A percentile compares a stretch with the other conserved stretches of the same genome.
Evolutionary conservation across 2,329 filamentous ascomycete genomes (phyloP).

Genomic region (Juglanconis oblonga): DNA sequence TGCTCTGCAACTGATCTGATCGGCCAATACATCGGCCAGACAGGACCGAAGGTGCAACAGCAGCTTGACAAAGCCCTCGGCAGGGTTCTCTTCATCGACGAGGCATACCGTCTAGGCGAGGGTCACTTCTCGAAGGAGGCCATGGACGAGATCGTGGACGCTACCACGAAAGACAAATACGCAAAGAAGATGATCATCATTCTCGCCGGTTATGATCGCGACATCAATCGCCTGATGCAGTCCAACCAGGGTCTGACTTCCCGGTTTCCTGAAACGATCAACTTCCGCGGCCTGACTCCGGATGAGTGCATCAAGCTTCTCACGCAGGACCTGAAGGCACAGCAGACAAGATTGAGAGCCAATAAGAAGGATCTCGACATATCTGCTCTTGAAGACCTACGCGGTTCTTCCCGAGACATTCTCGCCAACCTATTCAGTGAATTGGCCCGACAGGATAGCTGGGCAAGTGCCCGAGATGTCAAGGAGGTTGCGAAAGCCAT

Average conservation of each 20-base stretch:
- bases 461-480: conserved; percentile 65
- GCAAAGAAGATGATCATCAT: conserved; percentile 62
- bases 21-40: conserved; percentile 67
- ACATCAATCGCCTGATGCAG: conserved; percentile 62
- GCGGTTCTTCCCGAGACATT: conserved; percentile 20
- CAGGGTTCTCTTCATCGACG: conserved; percentile 68
- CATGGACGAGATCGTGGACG: conserved; percentile 51
- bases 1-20: conserved; percentile 68
- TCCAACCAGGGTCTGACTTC: conserved; percentile 62
- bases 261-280: conserved; percentile 60
- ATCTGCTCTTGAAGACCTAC: conserved; percentile 26
- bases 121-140: conserved; percentile 57
- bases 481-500: conserved; percentile 50
- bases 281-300: conserved; percentile 48
- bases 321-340: conserved; percentile 26
- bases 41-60: conserved; percentile 62
- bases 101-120: conserved; percentile 64
- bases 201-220: conserved; percentile 64
- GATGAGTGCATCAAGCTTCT: conserved; percentile 45
- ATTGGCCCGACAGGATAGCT: conserved; percentile 44
- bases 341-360: conserved; percentile 16
- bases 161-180: conserved; percentile 54
- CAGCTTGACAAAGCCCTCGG: conserved; percentile 62
- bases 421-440: conserved; percentile 34
- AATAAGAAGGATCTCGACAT: conserved; percentile 22